Conservation (phyloP, 345 rosid species). For the Rhodamnia argentea region DNA sequence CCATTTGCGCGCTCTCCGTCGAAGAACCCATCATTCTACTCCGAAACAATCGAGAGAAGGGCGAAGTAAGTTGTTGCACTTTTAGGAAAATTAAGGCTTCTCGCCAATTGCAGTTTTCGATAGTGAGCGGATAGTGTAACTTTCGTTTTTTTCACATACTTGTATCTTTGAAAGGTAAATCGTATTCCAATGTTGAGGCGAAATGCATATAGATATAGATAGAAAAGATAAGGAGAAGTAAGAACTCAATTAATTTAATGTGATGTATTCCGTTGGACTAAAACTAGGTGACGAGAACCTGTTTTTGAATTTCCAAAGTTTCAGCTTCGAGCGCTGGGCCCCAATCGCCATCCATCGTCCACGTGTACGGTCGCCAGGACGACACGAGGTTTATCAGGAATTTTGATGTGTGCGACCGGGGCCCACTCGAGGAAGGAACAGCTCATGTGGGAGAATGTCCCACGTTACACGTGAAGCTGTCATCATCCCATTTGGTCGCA, state of each 20-base stretch:
- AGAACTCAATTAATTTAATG: neutral
- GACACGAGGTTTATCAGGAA: neutral
- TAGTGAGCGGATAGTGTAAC: neutral
- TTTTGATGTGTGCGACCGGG: neutral
- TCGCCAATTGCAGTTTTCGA: neutral
- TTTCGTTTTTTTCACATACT: neutral
- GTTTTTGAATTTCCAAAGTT: neutral
- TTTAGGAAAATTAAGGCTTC: neutral
- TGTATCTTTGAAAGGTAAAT: neutral
- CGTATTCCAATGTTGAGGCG: neutral
- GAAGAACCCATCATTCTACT: neutral
- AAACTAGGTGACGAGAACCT: neutral
- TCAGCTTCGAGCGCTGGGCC: neutral
- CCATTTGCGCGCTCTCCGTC: neutral
- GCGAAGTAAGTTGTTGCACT: neutral
- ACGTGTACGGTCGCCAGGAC: neutral
- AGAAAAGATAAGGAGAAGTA: neutral
- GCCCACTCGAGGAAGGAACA: neutral
- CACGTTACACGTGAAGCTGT: neutral
- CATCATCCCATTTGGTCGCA: neutral
- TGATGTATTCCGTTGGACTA: neutral
- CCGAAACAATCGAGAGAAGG: neutral
- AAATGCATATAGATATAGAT: neutral
- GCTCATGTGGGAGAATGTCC: conserved; percentile 1
- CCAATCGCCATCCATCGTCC: neutral